Percentiles rank a stretch among this genome's conserved stretches.
phyloP scores from a whole-genome alignment of 257 asterid species.

The Ilex asprella region DNA sequence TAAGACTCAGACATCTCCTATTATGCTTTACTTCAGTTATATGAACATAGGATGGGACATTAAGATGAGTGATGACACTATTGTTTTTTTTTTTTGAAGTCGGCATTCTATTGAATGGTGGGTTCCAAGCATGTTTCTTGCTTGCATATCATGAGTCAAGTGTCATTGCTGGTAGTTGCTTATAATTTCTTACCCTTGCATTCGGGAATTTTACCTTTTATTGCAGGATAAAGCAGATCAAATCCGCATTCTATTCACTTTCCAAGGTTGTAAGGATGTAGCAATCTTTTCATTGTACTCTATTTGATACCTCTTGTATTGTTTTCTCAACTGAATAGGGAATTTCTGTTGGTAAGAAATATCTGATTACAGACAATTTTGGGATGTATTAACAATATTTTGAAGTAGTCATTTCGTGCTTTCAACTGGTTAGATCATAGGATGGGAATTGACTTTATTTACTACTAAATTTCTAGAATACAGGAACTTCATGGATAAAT shows the following conservation, averaged over 20 bases:
- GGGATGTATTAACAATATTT: neutral
- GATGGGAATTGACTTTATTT: too few species aligned
- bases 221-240: slow-evolving; percentile 79
- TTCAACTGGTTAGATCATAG: too few species aligned
- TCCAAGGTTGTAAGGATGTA: slow-evolving; percentile 40
- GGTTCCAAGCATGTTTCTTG: too few species aligned
- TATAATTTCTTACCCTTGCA: neutral
- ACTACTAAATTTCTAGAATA: too few species aligned
- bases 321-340: neutral
- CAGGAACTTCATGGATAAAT: too few species aligned
- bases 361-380: too few species aligned
- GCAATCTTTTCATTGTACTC: neutral
- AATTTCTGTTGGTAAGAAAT: neutral
- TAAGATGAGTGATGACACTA: neutral
- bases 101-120: neutral
- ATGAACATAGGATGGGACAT: neutral
- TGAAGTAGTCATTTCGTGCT: too few species aligned
- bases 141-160: too few species aligned
- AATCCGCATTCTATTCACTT: slow-evolving; percentile 82
- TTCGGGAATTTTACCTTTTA: slow-evolving; percentile 4
- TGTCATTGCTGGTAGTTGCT: neutral
- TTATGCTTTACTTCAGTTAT: too few species aligned
- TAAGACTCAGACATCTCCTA: too few species aligned
- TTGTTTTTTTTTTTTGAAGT: neutral
- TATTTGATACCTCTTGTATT: neutral